Evolutionary conservation across 2,329 filamentous ascomycete species (phyloP).

Genomic region (Fusarium mexicanum): DNA sequence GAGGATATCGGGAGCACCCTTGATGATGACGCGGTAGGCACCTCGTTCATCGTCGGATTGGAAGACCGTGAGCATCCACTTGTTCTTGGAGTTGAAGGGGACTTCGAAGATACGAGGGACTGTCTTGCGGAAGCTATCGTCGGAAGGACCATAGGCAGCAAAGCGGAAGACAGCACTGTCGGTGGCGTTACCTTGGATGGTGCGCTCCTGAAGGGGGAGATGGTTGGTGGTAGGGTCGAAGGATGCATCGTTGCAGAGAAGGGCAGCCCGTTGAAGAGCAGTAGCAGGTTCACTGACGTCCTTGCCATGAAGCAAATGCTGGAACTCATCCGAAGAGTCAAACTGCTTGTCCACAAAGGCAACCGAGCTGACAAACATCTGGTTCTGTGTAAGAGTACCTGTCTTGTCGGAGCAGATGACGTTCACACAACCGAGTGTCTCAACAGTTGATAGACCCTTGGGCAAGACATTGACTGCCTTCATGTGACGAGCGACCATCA

Average conservation of each 20-base stretch:
- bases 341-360: slow-evolving; percentile 49
- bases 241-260: slow-evolving; percentile 54
- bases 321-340: slow-evolving; percentile 41
- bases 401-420: slow-evolving; percentile 57
- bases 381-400: slow-evolving; percentile 55
- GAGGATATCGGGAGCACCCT: slow-evolving; percentile 64
- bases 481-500: slow-evolving; percentile 56
- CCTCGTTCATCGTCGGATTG: slow-evolving; percentile 36
- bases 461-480: slow-evolving; percentile 54
- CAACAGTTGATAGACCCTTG: slow-evolving; percentile 54
- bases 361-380: slow-evolving; percentile 55
- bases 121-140: slow-evolving; percentile 29
- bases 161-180: slow-evolving; percentile 55
- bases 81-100: slow-evolving; percentile 62
- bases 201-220: slow-evolving; percentile 48
- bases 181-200: slow-evolving; percentile 55
- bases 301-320: not conserved
- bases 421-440: slow-evolving; percentile 56
- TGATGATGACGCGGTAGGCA: slow-evolving; percentile 58
- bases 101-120: slow-evolving; percentile 51
- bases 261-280: slow-evolving; percentile 20
- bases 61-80: slow-evolving; percentile 58
- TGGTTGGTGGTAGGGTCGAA: slow-evolving; percentile 52
- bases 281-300: not conserved
- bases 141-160: slow-evolving; percentile 41